Evolutionary conservation across 2,329 filamentous ascomycete genomes (phyloP), one percentile per base, ranked within the genome.

Genomic region (Colletotrichum caudatum): DNA sequence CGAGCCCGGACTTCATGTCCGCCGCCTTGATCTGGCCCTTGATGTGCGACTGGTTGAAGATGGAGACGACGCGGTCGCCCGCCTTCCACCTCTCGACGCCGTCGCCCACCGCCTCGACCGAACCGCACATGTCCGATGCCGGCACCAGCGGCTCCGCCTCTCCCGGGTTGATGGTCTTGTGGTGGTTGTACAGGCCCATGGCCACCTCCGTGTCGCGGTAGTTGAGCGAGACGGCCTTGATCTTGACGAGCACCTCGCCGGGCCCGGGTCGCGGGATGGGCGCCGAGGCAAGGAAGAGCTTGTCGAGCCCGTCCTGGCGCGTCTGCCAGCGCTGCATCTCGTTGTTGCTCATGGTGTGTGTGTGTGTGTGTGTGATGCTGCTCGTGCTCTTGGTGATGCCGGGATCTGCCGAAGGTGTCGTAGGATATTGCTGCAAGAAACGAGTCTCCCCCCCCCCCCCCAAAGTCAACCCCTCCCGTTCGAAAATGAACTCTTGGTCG

Each of bases 121-220:
- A 84, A 56, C 91, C 92, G 80, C 90, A 92, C 85, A 92, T 92
- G 79, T 94, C 92, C 29, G 90, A 92, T 79, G 89, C 91, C 1
- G 91, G 90, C 1, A 93, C 88, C 16, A 93, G 76, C 66, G 83
- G 71, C 64, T 80, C 64, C 64, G 78, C 73, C 70, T 81, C 76
- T 48, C 78, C 80, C 53, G 78, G 74, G 18, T 79, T 72, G 57
- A 89, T 81, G 5, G 85, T 84, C 75, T 86, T 85, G 81, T 93
- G 90, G 79, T 93, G 90, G 77, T 84, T 89, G 82, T 93, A 93
- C 16, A 89, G 82, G 39, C 91, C 91, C 82, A 87, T 90, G 76
- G 84, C 84, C 26, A 93, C 91, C 76, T 87, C 84, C 0, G 83
- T 84, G 73, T 87, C 85, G 5, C 85, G 84, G 56, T 83, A 86